Percentiles rank a stretch among this genome's conserved stretches.
phyloP scores from a whole-genome alignment of 805 yeast genomes.

The Clavispora phyllophila region DNA sequence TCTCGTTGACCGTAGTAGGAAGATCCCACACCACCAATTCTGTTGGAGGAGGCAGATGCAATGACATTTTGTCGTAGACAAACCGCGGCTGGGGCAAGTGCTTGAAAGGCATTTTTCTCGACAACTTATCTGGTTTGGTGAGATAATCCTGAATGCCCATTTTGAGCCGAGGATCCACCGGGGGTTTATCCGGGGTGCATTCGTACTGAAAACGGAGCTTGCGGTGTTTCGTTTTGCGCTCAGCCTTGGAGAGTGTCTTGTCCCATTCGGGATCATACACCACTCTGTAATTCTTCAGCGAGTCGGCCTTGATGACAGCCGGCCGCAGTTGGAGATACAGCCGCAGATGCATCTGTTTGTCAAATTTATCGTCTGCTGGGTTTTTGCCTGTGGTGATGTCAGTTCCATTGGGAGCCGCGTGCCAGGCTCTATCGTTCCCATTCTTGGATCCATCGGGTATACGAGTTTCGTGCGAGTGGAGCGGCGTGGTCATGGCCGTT shows the following conservation, averaged over 20 bases:
- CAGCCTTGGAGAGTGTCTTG: conserved; percentile 26
- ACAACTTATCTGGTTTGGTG: conserved; percentile 33
- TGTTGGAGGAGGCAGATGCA: conserved; percentile 69
- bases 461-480: neutral
- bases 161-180: conserved; percentile 39
- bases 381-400: conserved; percentile 30
- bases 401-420: conserved; percentile 26
- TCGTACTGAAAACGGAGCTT: conserved; percentile 39
- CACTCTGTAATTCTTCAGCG: conserved; percentile 36
- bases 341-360: conserved; percentile 26
- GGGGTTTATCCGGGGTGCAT: conserved; percentile 11
- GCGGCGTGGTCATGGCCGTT: neutral
- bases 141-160: conserved; percentile 23
- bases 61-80: conserved; percentile 61
- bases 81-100: conserved; percentile 40
- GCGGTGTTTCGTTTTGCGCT: conserved; percentile 26
- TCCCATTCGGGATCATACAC: conserved; percentile 47
- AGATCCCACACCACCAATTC: conserved; percentile 69
- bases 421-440: neutral
- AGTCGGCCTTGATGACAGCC: conserved; percentile 5
- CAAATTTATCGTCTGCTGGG: conserved; percentile 24
- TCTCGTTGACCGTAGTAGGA: conserved; percentile 48
- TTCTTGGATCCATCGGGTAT: neutral
- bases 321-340: conserved; percentile 9
- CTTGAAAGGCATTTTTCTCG: conserved; percentile 39